phyloP scores from a whole-genome alignment of 805 yeast genomes.

The Priceomyces haplophilus region DNA sequence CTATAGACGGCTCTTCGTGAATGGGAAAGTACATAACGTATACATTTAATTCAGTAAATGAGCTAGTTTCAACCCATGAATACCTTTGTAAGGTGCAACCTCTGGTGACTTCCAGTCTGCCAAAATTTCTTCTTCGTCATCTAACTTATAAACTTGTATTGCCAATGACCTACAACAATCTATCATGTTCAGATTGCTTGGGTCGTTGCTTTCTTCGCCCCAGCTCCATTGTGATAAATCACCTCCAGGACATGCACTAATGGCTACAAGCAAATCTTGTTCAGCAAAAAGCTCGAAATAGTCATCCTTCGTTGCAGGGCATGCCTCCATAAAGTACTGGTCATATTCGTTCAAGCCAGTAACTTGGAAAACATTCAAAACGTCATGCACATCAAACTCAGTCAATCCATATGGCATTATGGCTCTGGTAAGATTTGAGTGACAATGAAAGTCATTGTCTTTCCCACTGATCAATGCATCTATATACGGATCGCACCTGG shows the following conservation, averaged over 20 bases:
- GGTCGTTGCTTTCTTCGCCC: conserved; percentile 55
- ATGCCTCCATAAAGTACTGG: conserved; percentile 68
- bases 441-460: conserved; percentile 66
- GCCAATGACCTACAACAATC: conserved; percentile 63
- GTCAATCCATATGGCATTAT: conserved; percentile 58
- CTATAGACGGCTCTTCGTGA: conserved; percentile 42
- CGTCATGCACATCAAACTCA: conserved; percentile 68
- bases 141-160: conserved; percentile 56
- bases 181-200: conserved; percentile 49
- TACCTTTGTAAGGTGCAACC: conserved; percentile 50
- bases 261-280: conserved; percentile 59
- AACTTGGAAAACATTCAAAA: conserved; percentile 65
- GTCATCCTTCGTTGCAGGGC: conserved; percentile 58
- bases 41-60: neutral
- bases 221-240: conserved; percentile 68
- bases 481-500: conserved; percentile 68
- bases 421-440: conserved; percentile 59
- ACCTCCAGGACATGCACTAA: conserved; percentile 70
- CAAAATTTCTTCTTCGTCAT: conserved; percentile 40
- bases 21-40: neutral
- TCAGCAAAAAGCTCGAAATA: conserved; percentile 68
- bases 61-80: conserved; percentile 45
- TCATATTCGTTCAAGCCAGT: conserved; percentile 65
- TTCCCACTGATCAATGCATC: conserved; percentile 62
- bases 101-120: conserved; percentile 52